phyloP scores from a whole-genome alignment of 495 filamentous ascomycete species.

The Hypoxylon trugodes region DNA sequence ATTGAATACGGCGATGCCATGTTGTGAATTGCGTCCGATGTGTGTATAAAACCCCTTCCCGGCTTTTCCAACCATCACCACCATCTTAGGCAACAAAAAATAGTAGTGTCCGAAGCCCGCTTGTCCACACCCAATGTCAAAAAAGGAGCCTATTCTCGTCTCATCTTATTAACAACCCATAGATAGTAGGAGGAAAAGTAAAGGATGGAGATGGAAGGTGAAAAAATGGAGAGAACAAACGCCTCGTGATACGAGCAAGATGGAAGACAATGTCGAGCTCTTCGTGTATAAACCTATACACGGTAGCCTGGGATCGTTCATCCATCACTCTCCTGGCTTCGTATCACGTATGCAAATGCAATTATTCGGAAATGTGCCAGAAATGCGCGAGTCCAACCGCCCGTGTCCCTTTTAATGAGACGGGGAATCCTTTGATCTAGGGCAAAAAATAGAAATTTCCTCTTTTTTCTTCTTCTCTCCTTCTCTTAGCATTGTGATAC shows the following conservation, averaged over 20 bases:
- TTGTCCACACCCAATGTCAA: constrained; percentile 1
- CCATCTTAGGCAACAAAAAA: neutral
- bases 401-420: constrained; percentile 21
- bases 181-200: constrained; percentile 6
- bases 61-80: constrained; percentile 11
- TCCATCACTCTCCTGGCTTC: constrained; percentile 12
- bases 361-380: constrained; percentile 33
- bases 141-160: too few relatives aligned
- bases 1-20: too few relatives aligned
- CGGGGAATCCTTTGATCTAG: constrained; percentile 26
- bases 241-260: constrained; percentile 31
- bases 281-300: constrained; percentile 1
- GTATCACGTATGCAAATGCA: constrained; percentile 38
- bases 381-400: constrained; percentile 32
- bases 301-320: neutral
- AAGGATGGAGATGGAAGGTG: neutral
- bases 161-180: constrained; percentile 32
- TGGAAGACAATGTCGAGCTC: neutral
- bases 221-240: constrained; percentile 22
- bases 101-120: constrained; percentile 12
- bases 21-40: too few relatives aligned
- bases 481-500: constrained; percentile 8
- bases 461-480: constrained; percentile 21
- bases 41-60: neutral
- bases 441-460: constrained; percentile 34